These are phyloP conservation scores for Kodamaea restingae DNA, from an alignment of 805 yeast species.

Conservation along the genomic window DNA sequence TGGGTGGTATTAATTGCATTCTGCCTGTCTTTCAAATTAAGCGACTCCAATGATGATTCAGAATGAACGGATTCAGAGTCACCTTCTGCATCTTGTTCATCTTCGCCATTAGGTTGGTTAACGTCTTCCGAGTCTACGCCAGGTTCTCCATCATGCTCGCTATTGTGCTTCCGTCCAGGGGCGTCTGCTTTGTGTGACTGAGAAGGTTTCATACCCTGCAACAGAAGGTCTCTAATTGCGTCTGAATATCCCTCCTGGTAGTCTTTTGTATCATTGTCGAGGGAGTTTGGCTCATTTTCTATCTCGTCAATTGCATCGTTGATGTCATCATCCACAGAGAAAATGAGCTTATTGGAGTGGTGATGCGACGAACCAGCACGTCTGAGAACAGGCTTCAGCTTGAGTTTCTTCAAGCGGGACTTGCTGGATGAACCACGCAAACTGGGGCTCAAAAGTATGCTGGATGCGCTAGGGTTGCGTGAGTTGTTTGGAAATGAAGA, in stretches of 20 bases:
- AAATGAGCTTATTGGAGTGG: conserved; percentile 37
- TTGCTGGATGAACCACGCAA: conserved; percentile 9
- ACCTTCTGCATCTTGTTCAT: conserved; percentile 6
- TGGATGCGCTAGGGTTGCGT: conserved; percentile 8
- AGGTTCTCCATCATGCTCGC: conserved; percentile 1
- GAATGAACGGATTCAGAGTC: conserved; percentile 25
- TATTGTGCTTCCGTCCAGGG: neutral
- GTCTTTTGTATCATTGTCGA: conserved; percentile 29
- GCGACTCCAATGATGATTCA: conserved; percentile 56
- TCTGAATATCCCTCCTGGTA: conserved; percentile 73
- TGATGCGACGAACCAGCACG: conserved; percentile 18
- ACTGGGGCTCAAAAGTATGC: conserved; percentile 14
- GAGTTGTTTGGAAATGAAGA: neutral
- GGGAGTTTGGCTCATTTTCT: conserved; percentile 16
- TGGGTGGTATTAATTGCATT: conserved; percentile 95
- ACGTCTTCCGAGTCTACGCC: conserved; percentile 1
- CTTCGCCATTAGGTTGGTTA: conserved; percentile 8
- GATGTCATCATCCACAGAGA: conserved; percentile 80
- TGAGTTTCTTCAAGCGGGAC: conserved; percentile 15
- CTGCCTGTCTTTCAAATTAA: conserved; percentile 87
- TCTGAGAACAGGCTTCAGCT: conserved; percentile 32
- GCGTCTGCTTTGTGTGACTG: conserved; percentile 11
- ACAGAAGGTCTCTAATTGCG: conserved; percentile 48
- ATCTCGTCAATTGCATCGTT: conserved; percentile 56
- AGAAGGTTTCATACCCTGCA: neutral